These are phyloP conservation scores for Papilionanthe hybrid DNA, from an alignment of 116 monocot species.

Conservation along the genomic window DNA sequence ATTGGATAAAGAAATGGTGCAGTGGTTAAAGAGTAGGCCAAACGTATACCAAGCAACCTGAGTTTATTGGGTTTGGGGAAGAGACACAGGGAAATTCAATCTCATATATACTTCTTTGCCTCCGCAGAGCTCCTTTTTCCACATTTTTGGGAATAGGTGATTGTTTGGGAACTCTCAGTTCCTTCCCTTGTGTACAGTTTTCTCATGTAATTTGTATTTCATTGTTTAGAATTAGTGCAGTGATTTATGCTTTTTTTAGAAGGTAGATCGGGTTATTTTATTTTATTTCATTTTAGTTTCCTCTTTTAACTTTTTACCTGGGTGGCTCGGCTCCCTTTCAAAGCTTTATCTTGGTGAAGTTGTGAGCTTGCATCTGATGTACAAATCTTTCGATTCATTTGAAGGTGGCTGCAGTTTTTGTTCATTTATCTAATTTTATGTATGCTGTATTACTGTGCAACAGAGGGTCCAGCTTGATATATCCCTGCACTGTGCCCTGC, in stretches of 20 bases:
- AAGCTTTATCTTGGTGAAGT: not conserved
- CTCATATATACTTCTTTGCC: too few relatives aligned
- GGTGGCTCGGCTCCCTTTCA: too few relatives aligned
- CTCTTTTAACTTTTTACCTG: not conserved
- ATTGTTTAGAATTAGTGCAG: conserved; percentile 15
- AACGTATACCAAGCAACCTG: conserved; percentile 54
- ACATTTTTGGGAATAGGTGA: conserved; percentile 4
- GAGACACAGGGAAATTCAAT: not conserved
- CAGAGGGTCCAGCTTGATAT: too few relatives aligned
- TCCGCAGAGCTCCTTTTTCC: not conserved
- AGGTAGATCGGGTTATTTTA: not conserved
- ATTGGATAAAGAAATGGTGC: conserved; percentile 87
- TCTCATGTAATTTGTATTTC: conserved; percentile 29
- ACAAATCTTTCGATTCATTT: conserved; percentile 5
- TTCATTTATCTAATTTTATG: too few relatives aligned
- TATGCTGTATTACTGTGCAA: too few relatives aligned
- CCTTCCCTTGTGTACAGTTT: conserved; percentile 26
- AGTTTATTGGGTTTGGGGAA: conserved; percentile 9
- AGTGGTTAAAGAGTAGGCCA: conserved; percentile 76
- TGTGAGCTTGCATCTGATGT: not conserved
- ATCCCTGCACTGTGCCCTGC: too few relatives aligned
- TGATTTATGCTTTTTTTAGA: conserved; percentile 9
- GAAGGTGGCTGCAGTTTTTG: not conserved
- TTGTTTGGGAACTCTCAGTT: conserved; percentile 13
- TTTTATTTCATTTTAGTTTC: too few relatives aligned